phyloP scores from a whole-genome alignment of 2,329 filamentous ascomycete genomes.

The Metarhizium humberi region DNA sequence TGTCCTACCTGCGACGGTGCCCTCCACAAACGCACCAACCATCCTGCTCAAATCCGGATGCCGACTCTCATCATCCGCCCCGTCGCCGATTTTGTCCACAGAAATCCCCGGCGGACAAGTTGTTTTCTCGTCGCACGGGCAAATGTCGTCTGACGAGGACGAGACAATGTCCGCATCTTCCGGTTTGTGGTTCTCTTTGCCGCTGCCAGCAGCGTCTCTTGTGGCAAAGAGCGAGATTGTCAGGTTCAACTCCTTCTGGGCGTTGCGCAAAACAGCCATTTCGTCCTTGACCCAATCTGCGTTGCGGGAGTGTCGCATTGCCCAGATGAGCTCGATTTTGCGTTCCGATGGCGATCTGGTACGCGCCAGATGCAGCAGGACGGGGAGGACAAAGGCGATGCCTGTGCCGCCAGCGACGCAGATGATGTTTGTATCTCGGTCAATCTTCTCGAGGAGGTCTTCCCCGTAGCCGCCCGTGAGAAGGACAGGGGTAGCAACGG shows the following conservation, averaged over 20 bases:
- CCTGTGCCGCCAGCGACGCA: slow-evolving; percentile 32
- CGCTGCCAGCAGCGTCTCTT: slow-evolving; percentile 28
- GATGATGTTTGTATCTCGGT: slow-evolving; percentile 28
- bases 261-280: slow-evolving; percentile 36
- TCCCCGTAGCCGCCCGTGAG: slow-evolving; percentile 56
- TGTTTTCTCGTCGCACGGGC: slow-evolving; percentile 14
- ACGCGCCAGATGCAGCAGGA: slow-evolving; percentile 23
- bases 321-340: slow-evolving; percentile 56
- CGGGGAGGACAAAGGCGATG: slow-evolving; percentile 29
- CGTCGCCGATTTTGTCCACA: slow-evolving; percentile 19
- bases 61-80: slow-evolving; percentile 18
- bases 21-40: slow-evolving; percentile 37
- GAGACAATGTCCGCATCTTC: slow-evolving; percentile 13
- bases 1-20: slow-evolving; percentile 38
- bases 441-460: slow-evolving; percentile 31
- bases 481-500: slow-evolving; percentile 39
- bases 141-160: slow-evolving; percentile 16
- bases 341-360: slow-evolving; percentile 35
- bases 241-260: slow-evolving; percentile 29
- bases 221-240: slow-evolving; percentile 51
- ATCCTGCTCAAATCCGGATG: slow-evolving; percentile 37
- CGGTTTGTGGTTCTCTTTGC: slow-evolving; percentile 8
- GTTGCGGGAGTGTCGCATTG: slow-evolving; percentile 44
- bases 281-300: slow-evolving; percentile 50
- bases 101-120: slow-evolving; percentile 12